These are phyloP conservation scores for Lojkania enalia DNA, from an alignment of 2,329 filamentous ascomycete genomes.

Conservation along the genomic window DNA sequence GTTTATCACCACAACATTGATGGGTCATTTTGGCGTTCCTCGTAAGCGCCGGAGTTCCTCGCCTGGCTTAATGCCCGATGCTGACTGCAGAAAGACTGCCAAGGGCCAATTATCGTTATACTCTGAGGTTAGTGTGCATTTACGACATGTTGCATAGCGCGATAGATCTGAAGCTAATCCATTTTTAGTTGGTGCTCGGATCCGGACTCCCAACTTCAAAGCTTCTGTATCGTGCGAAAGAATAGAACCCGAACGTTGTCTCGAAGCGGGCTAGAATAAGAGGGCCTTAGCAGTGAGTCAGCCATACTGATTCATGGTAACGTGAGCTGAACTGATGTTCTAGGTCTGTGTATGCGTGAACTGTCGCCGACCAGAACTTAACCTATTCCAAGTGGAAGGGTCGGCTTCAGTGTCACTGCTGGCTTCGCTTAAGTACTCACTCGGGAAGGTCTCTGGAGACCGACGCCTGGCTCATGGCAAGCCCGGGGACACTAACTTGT, in stretches of 20 bases:
- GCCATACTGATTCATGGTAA: not conserved
- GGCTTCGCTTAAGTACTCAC: no score
- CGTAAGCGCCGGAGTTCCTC: no score
- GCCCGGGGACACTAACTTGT: no score
- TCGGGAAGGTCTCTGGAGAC: no score
- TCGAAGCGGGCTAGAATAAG: conserved; percentile 59
- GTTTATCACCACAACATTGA: no score
- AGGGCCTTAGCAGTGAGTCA: conserved; percentile 55
- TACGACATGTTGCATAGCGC: conserved; percentile 3
- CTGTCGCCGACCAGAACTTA: conserved; percentile 72
- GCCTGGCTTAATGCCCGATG: conserved; percentile 17
- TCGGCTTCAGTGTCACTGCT: no score
- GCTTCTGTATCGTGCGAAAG: no score
- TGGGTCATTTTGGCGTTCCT: no score
- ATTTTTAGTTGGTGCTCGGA: conserved; percentile 58
- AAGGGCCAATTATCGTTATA: conserved; percentile 28
- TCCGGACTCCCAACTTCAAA: conserved; percentile 53
- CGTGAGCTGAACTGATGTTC: not conserved
- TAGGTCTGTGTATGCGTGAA: conserved; percentile 69
- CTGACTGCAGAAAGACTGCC: conserved; percentile 47
- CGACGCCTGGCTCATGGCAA: no score
- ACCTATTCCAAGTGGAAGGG: no score
- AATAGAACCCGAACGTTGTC: conserved; percentile 28
- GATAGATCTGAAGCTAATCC: conserved; percentile 7
- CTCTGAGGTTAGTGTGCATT: conserved; percentile 52